These are phyloP conservation scores for Pichia ethanolica DNA, from an alignment of 805 yeast species.

Conservation along the genomic window DNA sequence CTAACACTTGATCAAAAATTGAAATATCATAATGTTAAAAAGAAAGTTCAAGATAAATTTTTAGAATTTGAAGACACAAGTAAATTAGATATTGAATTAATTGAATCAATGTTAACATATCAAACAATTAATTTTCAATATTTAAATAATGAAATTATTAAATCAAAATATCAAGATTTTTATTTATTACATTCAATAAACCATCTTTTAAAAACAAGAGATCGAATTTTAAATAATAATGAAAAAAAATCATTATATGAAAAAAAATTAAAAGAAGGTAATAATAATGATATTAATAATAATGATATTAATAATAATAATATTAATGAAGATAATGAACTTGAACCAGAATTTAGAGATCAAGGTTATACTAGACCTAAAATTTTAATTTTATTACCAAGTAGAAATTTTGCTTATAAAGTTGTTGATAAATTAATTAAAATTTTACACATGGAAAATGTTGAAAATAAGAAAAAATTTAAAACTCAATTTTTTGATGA, in stretches of 20 bases:
- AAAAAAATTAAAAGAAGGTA: slow-evolving; percentile 30
- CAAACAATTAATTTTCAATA: slow-evolving; percentile 58
- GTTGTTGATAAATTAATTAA: slow-evolving; percentile 55
- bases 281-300: slow-evolving; percentile 15
- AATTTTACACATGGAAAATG: slow-evolving; percentile 61
- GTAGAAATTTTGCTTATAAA: slow-evolving; percentile 69
- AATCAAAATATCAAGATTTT: slow-evolving; percentile 43
- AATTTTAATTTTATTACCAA: slow-evolving; percentile 74
- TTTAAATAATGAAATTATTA: slow-evolving; percentile 35
- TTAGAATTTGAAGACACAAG: slow-evolving; percentile 26
- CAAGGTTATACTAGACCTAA: slow-evolving; percentile 96
- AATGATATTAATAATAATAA: slow-evolving; percentile 19
- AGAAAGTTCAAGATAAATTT: slow-evolving; percentile 34
- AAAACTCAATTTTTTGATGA: slow-evolving; percentile 57
- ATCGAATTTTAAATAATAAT: slow-evolving; percentile 72
- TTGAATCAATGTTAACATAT: slow-evolving; percentile 65
- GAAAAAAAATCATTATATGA: slow-evolving; percentile 40
- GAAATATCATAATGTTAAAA: slow-evolving; percentile 38
- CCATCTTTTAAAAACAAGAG: slow-evolving; percentile 83
- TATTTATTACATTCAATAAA: slow-evolving; percentile 70
- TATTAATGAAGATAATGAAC: slow-evolving; percentile 17
- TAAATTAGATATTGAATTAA: slow-evolving; percentile 41
- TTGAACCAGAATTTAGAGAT: slow-evolving; percentile 61
- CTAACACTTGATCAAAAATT: slow-evolving; percentile 11
- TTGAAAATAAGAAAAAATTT: slow-evolving; percentile 76